phyloP scores from a whole-genome alignment of 1,284 basidiomycete species.

The Calocybe gambosa region DNA sequence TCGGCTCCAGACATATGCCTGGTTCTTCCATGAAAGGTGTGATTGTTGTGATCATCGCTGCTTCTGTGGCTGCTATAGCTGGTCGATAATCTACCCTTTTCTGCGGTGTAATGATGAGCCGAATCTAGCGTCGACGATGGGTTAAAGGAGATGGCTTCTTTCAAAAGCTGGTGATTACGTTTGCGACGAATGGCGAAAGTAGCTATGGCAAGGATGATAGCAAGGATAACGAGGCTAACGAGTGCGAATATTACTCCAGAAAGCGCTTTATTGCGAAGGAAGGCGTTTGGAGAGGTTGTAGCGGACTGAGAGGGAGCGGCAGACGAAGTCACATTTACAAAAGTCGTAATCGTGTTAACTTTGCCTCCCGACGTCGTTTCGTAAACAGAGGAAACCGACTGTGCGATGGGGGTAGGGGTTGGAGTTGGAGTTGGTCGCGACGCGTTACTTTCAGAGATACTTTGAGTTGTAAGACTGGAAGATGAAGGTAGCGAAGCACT shows the following conservation, averaged over 20 bases:
- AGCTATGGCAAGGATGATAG: slow-evolving; percentile 37
- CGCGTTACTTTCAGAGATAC: not conserved
- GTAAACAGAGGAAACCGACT: slow-evolving; percentile 12
- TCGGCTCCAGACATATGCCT: not conserved
- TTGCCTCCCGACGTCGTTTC: slow-evolving; percentile 18
- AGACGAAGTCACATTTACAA: slow-evolving; percentile 17
- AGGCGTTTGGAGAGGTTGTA: slow-evolving; percentile 28
- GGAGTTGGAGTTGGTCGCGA: not conserved
- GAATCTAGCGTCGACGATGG: slow-evolving; percentile 27
- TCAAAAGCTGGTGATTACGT: slow-evolving; percentile 36
- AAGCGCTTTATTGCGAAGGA: slow-evolving; percentile 58
- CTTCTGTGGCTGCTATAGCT: slow-evolving; percentile 31
- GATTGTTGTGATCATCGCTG: slow-evolving; percentile 23
- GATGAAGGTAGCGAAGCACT: not conserved
- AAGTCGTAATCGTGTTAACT: slow-evolving; percentile 23
- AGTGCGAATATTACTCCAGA: slow-evolving; percentile 52
- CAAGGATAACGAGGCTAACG: slow-evolving; percentile 44
- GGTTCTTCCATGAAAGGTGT: not conserved
- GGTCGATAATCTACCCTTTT: slow-evolving; percentile 20
- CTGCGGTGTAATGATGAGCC: slow-evolving; percentile 23
- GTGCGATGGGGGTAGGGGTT: slow-evolving; percentile 6
- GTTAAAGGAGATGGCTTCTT: slow-evolving; percentile 52
- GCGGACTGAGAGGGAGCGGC: slow-evolving; percentile 14
- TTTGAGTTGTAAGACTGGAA: not conserved
- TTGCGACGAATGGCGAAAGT: slow-evolving; percentile 47